Evolutionary conservation across 2,329 filamentous ascomycete species (phyloP).

Genomic region (Claviceps maximensis): DNA sequence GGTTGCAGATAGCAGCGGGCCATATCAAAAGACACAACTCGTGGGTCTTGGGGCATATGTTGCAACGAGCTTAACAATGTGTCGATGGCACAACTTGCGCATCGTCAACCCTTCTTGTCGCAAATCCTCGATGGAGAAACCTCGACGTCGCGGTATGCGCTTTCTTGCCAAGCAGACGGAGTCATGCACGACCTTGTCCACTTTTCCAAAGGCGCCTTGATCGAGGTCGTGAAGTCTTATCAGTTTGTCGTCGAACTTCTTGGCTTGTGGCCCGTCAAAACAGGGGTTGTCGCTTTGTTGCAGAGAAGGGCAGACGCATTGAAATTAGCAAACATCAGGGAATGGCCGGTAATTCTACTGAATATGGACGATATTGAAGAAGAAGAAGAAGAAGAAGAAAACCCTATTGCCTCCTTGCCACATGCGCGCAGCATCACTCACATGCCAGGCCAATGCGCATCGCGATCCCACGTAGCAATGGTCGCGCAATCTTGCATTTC

Average conservation of each 20-base stretch:
- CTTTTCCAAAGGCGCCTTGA: slow-evolving; percentile 28
- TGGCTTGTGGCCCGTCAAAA: slow-evolving; percentile 19
- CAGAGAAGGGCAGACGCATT: not conserved
- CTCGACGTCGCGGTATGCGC: slow-evolving; percentile 24
- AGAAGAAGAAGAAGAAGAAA: not conserved
- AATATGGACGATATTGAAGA: not conserved
- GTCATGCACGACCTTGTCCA: slow-evolving; percentile 29
- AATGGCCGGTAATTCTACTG: not conserved
- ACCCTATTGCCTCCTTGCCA: not conserved
- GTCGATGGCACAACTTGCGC: slow-evolving; percentile 32
- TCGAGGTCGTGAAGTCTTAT: slow-evolving; percentile 24
- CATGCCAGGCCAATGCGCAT: slow-evolving; percentile 22
- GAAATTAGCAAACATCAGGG: not conserved
- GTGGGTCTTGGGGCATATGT: slow-evolving; percentile 28
- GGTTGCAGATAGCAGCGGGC: slow-evolving; percentile 33
- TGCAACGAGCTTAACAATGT: slow-evolving; percentile 34
- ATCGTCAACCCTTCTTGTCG: slow-evolving; percentile 33
- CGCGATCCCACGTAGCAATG: slow-evolving; percentile 19
- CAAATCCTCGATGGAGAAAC: slow-evolving; percentile 26
- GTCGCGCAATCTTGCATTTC: slow-evolving; percentile 17
- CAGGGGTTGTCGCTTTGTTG: slow-evolving; percentile 16
- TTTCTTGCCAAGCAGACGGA: slow-evolving; percentile 33
- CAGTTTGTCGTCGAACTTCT: slow-evolving; percentile 21
- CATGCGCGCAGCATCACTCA: slow-evolving; percentile 11
- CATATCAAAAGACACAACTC: slow-evolving; percentile 33